Evolutionary conservation across 164 flowering plant species (phyloP).

Genomic region (Taxillus chinensis): DNA sequence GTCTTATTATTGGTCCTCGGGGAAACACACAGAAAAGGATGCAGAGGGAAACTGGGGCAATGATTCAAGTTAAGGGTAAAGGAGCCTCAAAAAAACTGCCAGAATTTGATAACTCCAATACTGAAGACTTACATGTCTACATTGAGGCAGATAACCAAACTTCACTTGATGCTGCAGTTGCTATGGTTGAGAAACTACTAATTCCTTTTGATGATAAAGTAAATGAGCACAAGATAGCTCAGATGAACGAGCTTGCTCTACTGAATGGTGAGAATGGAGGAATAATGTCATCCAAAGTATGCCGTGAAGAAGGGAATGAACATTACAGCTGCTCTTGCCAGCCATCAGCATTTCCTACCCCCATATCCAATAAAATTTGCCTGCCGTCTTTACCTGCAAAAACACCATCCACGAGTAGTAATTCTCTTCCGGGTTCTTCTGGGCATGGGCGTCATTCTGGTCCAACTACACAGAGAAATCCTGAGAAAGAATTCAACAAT

Average conservation of each 20-base stretch:
- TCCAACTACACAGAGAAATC: slow-evolving; percentile 11
- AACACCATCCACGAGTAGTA: slow-evolving; percentile 4
- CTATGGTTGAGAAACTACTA: slow-evolving; percentile 35
- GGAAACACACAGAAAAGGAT: slow-evolving; percentile 36
- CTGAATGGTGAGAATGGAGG: slow-evolving; percentile 12
- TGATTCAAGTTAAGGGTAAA: slow-evolving; percentile 28
- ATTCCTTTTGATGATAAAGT: slow-evolving; percentile 20
- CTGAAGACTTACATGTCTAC: slow-evolving; percentile 38
- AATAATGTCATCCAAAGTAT: slow-evolving; percentile 9
- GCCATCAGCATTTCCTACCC: slow-evolving; percentile 6
- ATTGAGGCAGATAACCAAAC: slow-evolving; percentile 33
- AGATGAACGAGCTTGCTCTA: slow-evolving; percentile 25
- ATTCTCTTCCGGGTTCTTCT: not conserved
- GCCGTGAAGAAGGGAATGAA: slow-evolving; percentile 23
- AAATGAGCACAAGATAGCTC: slow-evolving; percentile 25
- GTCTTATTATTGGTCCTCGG: slow-evolving; percentile 36
- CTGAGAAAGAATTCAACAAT: slow-evolving; percentile 12
- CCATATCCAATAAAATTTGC: slow-evolving; percentile 12
- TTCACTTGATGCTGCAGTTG: slow-evolving; percentile 32
- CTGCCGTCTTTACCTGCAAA: slow-evolving; percentile 11
- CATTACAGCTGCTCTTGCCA: slow-evolving; percentile 16
- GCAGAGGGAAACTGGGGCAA: slow-evolving; percentile 45
- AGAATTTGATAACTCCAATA: slow-evolving; percentile 11
- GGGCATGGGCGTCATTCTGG: slow-evolving; percentile 8
- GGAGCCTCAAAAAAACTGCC: slow-evolving; percentile 14